Percentiles rank a stretch among this genome's conserved stretches.
Conservation (phyloP, 1,284 basidiomycete genomes). For the Moniliella sp. region DNA sequence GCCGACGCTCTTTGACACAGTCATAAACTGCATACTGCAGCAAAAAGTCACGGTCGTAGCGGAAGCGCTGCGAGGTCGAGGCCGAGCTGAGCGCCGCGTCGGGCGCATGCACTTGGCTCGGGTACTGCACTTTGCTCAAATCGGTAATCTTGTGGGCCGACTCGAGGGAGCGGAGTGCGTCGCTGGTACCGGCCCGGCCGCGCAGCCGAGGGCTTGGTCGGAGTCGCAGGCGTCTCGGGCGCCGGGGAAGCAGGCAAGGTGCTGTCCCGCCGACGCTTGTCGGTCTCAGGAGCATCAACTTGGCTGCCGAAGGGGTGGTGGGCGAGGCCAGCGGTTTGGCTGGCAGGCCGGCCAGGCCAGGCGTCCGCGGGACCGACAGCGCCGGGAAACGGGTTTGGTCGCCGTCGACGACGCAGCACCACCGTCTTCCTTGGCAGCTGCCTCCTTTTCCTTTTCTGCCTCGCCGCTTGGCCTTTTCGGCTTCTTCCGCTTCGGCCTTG, state of each 20-base stretch:
- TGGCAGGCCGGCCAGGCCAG: slow-evolving; percentile 23
- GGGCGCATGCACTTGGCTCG: slow-evolving; percentile 61
- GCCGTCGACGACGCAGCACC: slow-evolving; percentile 23
- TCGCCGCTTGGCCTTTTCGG: slow-evolving; percentile 2
- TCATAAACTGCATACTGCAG: slow-evolving; percentile 73
- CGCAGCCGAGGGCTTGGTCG: slow-evolving; percentile 5
- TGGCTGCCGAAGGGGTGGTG: slow-evolving; percentile 10
- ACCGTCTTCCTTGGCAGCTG: slow-evolving; percentile 5
- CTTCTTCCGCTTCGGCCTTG: slow-evolving; percentile 2
- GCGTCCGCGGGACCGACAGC: slow-evolving; percentile 21
- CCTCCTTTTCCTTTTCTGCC: slow-evolving; percentile 2
- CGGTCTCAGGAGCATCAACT: slow-evolving; percentile 19
- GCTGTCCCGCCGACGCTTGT: slow-evolving; percentile 14
- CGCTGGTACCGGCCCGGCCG: slow-evolving; percentile 11
- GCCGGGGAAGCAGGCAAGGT: background rate
- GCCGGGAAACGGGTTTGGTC: slow-evolving; percentile 16
- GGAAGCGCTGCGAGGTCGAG: slow-evolving; percentile 65
- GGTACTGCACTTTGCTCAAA: slow-evolving; percentile 57
- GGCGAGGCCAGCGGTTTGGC: slow-evolving; percentile 21
- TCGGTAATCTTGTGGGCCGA: slow-evolving; percentile 52
- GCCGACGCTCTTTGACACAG: slow-evolving; percentile 75
- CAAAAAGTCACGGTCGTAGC: slow-evolving; percentile 91
- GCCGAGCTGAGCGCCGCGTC: slow-evolving; percentile 62
- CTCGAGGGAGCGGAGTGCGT: slow-evolving; percentile 13
- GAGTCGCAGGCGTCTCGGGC: slow-evolving; percentile 1